Evolutionary conservation across 73 alveolate species (phyloP), one percentile per base, ranked within the genome.

Genomic region (Blepharisma japonicum): DNA sequence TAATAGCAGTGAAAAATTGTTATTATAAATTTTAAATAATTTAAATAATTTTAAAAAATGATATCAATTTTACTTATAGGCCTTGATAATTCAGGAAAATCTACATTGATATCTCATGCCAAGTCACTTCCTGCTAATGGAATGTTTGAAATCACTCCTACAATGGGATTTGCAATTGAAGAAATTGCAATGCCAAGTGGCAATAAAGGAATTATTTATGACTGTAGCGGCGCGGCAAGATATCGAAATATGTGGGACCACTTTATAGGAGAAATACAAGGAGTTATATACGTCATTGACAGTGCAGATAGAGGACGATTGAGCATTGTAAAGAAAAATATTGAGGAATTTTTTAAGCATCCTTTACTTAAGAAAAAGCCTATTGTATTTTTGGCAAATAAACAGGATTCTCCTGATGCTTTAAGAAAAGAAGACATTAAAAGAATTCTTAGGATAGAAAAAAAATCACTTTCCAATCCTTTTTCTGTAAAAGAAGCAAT

Each of bases 161-260:
- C 74, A 61, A 8, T 61, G 23, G 74, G 74, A 14, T 61, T 61
- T 25, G 74, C 14, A 9, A 61, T 61, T 20, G 49, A 18, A 18
- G 74, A 61, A 61, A 61, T 61, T 61, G 47, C 23, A 0, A 14
- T 61, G 23, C 74, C 74, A 18, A n/a, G 23, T 2, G 74, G 74
- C 74, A 39, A 39, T 8, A 61, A 61, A 25, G 74, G 50, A 20
- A 61, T 61, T 14, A 39, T 61, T 20, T 61, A 61, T 25, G 74
- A 61, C 47, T 61, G 74, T 61, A 25, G 74, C 38, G 74, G 74
- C 5, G 74, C 47, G 38, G 14, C 14, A 14, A 14, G 74, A 61
- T 61, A 61, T 61, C 39, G 74, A 14, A 11, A 61, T 18, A 61
- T 61, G 74, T 61, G 74, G 74, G 74, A 61, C 5, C 46, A 18